Evolutionary conservation across 2,329 filamentous ascomycete genomes (phyloP).

Genomic region (Leptographium wingfieldii): DNA sequence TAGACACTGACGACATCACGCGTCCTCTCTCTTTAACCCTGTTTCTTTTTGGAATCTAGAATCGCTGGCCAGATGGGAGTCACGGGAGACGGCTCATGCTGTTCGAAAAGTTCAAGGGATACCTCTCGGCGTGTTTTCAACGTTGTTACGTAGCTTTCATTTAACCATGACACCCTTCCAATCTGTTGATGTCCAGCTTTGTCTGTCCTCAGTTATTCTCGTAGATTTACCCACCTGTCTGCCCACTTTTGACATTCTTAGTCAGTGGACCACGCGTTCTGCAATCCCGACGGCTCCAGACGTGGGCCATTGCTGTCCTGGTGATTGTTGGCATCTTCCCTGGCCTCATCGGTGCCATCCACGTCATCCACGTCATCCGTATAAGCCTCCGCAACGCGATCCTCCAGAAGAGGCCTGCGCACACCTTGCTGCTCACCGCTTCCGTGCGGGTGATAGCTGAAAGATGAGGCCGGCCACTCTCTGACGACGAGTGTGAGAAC

Average conservation of each 20-base stretch:
- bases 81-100: background rate
- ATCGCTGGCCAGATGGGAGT: background rate
- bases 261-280: slow-evolving; percentile 2
- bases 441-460: background rate
- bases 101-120: background rate
- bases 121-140: background rate
- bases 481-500: slow-evolving; percentile 20
- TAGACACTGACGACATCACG: background rate
- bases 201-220: background rate
- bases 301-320: background rate
- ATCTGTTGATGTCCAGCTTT: background rate
- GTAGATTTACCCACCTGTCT: background rate
- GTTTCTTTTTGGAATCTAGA: background rate
- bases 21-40: background rate
- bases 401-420: background rate
- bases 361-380: background rate
- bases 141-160: background rate
- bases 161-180: background rate
- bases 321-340: background rate
- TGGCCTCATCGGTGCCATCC: background rate
- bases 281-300: slow-evolving; percentile 2
- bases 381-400: background rate
- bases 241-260: background rate
- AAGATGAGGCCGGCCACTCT: background rate
- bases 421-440: background rate